Conservation (phyloP, 2,329 filamentous ascomycete genomes). For the Fusarium verrucosum region DNA sequence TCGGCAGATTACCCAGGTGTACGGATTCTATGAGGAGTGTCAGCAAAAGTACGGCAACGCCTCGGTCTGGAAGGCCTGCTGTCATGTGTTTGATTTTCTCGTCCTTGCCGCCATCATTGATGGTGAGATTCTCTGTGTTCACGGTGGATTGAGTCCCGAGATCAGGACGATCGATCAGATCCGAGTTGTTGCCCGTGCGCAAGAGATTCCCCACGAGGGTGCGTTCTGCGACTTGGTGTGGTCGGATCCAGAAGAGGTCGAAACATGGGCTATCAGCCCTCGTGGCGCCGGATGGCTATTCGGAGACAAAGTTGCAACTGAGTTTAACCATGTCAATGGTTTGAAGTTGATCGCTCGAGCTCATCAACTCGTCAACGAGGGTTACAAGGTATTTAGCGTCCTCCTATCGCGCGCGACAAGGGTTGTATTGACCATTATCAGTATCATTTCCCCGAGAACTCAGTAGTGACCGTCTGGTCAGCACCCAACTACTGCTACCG, state of each 20-base stretch:
- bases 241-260: constrained; percentile 96
- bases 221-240: constrained; percentile 98
- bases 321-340: constrained; percentile 96
- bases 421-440: constrained; percentile 51
- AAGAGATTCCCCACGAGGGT: constrained; percentile 97
- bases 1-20: constrained; percentile 96
- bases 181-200: constrained; percentile 95
- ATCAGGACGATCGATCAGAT: constrained; percentile 99
- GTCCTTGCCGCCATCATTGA: constrained; percentile 97
- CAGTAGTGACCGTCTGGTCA: constrained; percentile 97
- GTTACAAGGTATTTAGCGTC: constrained; percentile 78
- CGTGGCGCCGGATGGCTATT: constrained; percentile 98
- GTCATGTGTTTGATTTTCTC: constrained; percentile 98
- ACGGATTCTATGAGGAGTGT: constrained; percentile 99
- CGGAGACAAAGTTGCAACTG: constrained; percentile 95
- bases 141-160: constrained; percentile 87
- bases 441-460: constrained; percentile 95
- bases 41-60: constrained; percentile 98
- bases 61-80: constrained; percentile 99
- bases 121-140: constrained; percentile 97
- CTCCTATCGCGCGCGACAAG: not conserved
- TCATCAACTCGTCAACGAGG: constrained; percentile 98
- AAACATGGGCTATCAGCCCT: constrained; percentile 95
- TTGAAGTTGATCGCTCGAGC: constrained; percentile 95
- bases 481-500: constrained; percentile 96